Conservation (phyloP, 495 filamentous ascomycete species). For the Lindgomyces ingoldianus region DNA sequence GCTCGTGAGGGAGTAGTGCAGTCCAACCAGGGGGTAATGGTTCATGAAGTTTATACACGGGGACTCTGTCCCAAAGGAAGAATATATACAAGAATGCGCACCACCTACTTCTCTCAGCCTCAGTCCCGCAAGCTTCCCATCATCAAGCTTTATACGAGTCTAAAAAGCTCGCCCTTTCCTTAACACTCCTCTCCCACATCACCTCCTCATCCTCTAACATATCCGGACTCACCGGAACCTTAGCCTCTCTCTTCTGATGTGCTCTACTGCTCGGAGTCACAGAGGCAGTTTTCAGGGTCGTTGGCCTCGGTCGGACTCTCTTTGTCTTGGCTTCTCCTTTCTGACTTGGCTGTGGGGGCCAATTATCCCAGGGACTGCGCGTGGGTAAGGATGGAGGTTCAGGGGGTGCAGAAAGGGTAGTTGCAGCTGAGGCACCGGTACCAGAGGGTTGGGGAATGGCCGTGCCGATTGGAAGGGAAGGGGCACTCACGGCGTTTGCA, state of each 20-base stretch:
- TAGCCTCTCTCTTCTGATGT: not conserved
- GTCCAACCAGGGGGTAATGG: too few species aligned
- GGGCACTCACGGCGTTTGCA: not conserved
- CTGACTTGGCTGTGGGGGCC: not conserved
- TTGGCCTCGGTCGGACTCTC: not conserved
- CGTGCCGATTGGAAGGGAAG: constrained; percentile 3
- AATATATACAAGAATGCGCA: constrained; percentile 17
- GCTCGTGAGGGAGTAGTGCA: too few species aligned
- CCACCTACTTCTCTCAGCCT: not conserved
- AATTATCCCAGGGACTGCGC: not conserved
- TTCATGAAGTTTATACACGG: not conserved
- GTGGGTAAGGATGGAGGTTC: too few species aligned
- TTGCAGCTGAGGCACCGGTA: not conserved
- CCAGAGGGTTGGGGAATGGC: not conserved
- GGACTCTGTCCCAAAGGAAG: not conserved
- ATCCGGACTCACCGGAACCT: constrained; percentile 6
- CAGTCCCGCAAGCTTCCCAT: not conserved
- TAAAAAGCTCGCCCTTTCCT: constrained; percentile 22
- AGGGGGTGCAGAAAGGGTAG: not conserved
- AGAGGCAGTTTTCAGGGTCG: not conserved
- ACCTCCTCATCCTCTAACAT: not conserved
- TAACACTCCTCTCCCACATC: constrained; percentile 2
- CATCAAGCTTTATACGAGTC: constrained; percentile 15
- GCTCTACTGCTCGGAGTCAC: not conserved
- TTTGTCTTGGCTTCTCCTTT: not conserved